A percentile compares a stretch with the other conserved stretches of the same genome.
Conservation (phyloP, 1,284 basidiomycete genomes). For the Marasmius sp. region DNA sequence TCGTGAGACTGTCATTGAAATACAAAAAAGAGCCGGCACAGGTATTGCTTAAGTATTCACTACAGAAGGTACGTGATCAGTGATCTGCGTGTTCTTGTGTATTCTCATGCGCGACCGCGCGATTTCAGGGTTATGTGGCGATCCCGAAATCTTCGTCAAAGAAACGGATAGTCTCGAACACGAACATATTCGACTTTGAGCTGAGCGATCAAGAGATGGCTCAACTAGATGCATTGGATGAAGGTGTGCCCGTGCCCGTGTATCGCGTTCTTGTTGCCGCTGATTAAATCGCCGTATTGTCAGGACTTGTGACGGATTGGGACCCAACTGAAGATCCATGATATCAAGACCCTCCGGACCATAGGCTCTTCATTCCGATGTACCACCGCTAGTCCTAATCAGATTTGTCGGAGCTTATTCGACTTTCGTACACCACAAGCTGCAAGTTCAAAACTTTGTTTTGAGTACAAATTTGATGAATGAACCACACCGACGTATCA, state of each 20-base stretch:
- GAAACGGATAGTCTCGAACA: conserved; percentile 56
- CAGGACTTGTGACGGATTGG: conserved; percentile 53
- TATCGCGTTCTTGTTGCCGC: neutral
- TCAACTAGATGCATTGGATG: conserved; percentile 53
- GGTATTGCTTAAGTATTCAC: conserved; percentile 70
- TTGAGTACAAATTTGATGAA: neutral
- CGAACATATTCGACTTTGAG: conserved; percentile 59
- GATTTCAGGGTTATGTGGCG: conserved; percentile 48
- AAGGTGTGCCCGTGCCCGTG: conserved; percentile 35
- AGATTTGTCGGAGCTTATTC: neutral
- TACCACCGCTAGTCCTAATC: neutral
- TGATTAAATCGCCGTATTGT: neutral
- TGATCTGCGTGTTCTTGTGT: neutral
- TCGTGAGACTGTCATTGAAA: conserved; percentile 44
- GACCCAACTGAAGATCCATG: conserved; percentile 45
- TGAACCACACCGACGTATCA: neutral
- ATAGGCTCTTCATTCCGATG: neutral
- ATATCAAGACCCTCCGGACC: neutral
- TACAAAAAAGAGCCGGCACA: conserved; percentile 66
- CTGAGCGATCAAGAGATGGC: conserved; percentile 50
- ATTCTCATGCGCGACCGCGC: neutral
- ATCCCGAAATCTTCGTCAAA: conserved; percentile 62
- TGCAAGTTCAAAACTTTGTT: neutral
- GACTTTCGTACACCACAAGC: neutral
- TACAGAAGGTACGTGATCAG: conserved; percentile 66